Evolutionary conservation across 768 basidiomycete species (phyloP).

Genomic region (Mycena rebaudengoi): DNA sequence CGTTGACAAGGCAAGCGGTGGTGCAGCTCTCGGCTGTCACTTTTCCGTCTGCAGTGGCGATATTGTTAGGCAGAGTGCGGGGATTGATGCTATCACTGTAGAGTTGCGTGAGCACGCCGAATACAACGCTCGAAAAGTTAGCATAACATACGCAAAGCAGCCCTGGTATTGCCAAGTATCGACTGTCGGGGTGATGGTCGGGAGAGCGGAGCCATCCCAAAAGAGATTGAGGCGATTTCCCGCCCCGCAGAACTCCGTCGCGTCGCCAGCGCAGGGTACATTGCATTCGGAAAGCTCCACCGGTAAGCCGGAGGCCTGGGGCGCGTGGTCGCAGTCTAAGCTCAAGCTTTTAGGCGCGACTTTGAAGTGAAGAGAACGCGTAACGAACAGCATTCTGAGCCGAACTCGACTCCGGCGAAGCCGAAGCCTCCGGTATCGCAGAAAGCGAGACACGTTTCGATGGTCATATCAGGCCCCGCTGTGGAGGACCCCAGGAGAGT

Average conservation of each 20-base stretch:
- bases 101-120: neutral
- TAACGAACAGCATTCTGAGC: conserved; percentile 59
- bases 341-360: neutral
- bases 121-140: neutral
- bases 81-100: conserved; percentile 14
- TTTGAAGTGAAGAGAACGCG: neutral
- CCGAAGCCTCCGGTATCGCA: conserved; percentile 40
- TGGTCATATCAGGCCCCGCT: conserved; percentile 53
- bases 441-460: conserved; percentile 32
- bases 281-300: conserved; percentile 43
- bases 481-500: conserved; percentile 50
- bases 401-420: conserved; percentile 61
- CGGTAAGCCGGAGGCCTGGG: conserved; percentile 41
- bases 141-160: conserved; percentile 57
- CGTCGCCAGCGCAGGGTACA: conserved; percentile 52
- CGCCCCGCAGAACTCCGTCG: conserved; percentile 53
- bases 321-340: conserved; percentile 53
- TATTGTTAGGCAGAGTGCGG: conserved; percentile 11
- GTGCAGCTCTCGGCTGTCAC: conserved; percentile 52
- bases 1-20: conserved; percentile 45
- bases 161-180: conserved; percentile 59
- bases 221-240: conserved; percentile 54
- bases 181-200: conserved; percentile 48
- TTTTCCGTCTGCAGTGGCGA: conserved; percentile 32
- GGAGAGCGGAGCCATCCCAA: conserved; percentile 50